phyloP scores from a whole-genome alignment of 2,329 filamentous ascomycete genomes.

The Monosporascus sp. region DNA sequence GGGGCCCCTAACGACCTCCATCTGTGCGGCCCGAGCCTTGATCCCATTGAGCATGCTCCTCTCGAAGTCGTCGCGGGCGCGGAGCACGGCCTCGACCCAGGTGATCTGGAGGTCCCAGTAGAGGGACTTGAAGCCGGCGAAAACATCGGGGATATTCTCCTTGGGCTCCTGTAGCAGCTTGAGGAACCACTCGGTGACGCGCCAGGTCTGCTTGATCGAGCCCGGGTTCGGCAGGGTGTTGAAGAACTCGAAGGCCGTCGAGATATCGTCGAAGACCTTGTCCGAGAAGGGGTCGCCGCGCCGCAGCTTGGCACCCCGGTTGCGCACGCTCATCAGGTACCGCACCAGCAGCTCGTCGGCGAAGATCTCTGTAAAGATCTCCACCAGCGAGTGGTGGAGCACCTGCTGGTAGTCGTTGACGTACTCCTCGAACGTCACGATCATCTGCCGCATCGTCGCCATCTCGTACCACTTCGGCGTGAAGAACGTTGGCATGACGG shows the following conservation, averaged over 20 bases:
- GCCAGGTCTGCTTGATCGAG: slow-evolving; percentile 86
- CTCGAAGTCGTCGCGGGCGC: slow-evolving; percentile 89
- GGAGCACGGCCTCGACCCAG: slow-evolving; percentile 91
- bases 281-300: slow-evolving; percentile 83
- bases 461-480: slow-evolving; percentile 82
- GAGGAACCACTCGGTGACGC: slow-evolving; percentile 80
- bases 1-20: slow-evolving; percentile 70
- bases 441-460: slow-evolving; percentile 87
- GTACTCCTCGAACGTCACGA: slow-evolving; percentile 93
- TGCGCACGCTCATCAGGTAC: slow-evolving; percentile 80
- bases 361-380: slow-evolving; percentile 90
- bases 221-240: slow-evolving; percentile 63
- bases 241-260: slow-evolving; percentile 88
- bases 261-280: slow-evolving; percentile 89
- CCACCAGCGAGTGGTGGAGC: slow-evolving; percentile 78
- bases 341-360: slow-evolving; percentile 83
- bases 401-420: slow-evolving; percentile 79
- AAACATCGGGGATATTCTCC: slow-evolving; percentile 67
- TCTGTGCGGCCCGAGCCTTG: slow-evolving; percentile 81
- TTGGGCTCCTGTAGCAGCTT: slow-evolving; percentile 74
- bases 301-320: slow-evolving; percentile 85
- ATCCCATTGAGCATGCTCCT: slow-evolving; percentile 81
- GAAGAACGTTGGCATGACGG: slow-evolving; percentile 85
- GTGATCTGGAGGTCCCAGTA: slow-evolving; percentile 94
- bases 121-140: slow-evolving; percentile 73